Evolutionary conservation across 106 monocot genomes (phyloP).

Genomic region (Chionographis japonica): DNA sequence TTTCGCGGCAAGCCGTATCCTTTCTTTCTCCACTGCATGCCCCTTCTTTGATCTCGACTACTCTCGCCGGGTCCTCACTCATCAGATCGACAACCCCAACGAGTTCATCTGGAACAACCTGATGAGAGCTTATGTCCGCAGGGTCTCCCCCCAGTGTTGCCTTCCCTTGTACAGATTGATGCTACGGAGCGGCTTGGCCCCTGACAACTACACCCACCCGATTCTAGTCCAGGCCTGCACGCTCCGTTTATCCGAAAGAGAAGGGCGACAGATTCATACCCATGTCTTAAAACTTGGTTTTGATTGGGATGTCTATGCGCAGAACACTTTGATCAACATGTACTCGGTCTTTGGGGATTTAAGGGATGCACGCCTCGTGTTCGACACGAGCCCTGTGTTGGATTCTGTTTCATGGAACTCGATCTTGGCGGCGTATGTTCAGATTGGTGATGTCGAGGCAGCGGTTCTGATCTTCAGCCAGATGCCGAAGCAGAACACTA

Average conservation of each 20-base stretch:
- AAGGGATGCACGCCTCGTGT: conserved; percentile 47
- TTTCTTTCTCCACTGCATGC: conserved; percentile 43
- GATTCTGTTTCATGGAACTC: conserved; percentile 89
- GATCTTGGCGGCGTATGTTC: conserved; percentile 62
- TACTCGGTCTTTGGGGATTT: conserved; percentile 60
- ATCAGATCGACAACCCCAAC: conserved; percentile 44
- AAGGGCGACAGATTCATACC: conserved; percentile 68
- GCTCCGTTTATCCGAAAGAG: conserved; percentile 14
- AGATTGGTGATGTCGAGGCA: conserved; percentile 40
- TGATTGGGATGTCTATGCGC: conserved; percentile 49
- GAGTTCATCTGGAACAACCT: conserved; percentile 66
- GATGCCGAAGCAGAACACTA: conserved; percentile 61
- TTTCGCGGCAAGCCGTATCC: conserved; percentile 73
- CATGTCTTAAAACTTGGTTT: conserved; percentile 56
- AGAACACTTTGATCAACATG: conserved; percentile 73
- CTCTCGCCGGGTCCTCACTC: conserved; percentile 33
- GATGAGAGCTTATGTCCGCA: too few species aligned
- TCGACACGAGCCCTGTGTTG: conserved; percentile 47
- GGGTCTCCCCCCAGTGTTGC: conserved; percentile 26
- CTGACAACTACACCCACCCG: conserved; percentile 68
- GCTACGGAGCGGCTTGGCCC: conserved; percentile 11
- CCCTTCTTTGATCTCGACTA: conserved; percentile 36
- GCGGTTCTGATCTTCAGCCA: conserved; percentile 34
- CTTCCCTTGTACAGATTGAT: conserved; percentile 51
- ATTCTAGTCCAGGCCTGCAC: conserved; percentile 66